phyloP scores from a whole-genome alignment of 176 grass and related monocot species.

The Secale cereale region DNA sequence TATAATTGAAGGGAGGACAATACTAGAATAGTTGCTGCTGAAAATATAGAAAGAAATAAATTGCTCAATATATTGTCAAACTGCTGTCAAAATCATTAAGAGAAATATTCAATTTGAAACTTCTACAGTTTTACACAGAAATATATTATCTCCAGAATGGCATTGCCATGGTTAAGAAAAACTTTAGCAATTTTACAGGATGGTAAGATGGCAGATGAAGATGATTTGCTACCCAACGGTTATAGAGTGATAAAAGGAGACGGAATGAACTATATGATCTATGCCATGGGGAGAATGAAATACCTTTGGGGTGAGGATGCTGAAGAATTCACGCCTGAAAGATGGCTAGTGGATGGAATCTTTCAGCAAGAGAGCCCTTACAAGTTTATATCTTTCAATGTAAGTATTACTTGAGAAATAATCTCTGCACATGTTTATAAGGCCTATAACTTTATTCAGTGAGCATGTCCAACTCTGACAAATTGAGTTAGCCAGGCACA shows the following conservation, averaged over 20 bases:
- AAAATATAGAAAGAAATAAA: background rate
- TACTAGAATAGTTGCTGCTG: background rate
- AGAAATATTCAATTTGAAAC: background rate
- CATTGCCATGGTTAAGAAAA: background rate
- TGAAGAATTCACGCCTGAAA: slow-evolving; percentile 49
- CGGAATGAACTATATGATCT: slow-evolving; percentile 46
- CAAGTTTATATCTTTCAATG: slow-evolving; percentile 64
- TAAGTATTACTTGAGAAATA: slow-evolving; percentile 4
- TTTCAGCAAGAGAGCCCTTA: slow-evolving; percentile 59
- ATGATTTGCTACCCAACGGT: slow-evolving; percentile 54
- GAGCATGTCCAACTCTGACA: background rate
- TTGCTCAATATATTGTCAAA: background rate
- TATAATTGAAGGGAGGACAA: background rate
- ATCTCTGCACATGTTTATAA: background rate
- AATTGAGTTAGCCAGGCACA: background rate
- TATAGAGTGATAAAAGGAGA: slow-evolving; percentile 44
- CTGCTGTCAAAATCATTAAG: background rate
- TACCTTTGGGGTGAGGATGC: slow-evolving; percentile 67
- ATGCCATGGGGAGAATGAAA: slow-evolving; percentile 66
- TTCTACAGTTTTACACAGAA: background rate
- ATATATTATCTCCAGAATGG: background rate
- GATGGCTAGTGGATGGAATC: slow-evolving; percentile 56
- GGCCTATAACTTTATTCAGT: background rate
- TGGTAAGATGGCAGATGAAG: slow-evolving; percentile 46
- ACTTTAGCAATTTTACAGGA: slow-evolving; percentile 34